Conservation (phyloP, 257 asterid genomes). For the Nemophila menziesii region DNA sequence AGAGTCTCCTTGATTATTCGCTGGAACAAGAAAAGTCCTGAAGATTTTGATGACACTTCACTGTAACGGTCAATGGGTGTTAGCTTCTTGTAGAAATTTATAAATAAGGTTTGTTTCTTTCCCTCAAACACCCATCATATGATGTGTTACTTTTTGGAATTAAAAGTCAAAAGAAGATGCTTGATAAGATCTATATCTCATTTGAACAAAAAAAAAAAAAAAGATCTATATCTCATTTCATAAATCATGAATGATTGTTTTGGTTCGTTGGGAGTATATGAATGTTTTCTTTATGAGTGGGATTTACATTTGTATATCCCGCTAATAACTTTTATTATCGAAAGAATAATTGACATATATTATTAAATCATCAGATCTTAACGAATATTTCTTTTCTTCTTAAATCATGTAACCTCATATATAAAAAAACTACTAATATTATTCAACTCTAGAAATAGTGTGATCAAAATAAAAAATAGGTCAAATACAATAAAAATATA, state of each 20-base stretch:
- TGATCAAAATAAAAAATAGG: too few relatives aligned
- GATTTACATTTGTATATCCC: neutral
- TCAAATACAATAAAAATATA: too few relatives aligned
- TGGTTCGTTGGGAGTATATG: too few relatives aligned
- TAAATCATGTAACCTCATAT: too few relatives aligned
- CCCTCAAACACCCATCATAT: slow-evolving; percentile 1
- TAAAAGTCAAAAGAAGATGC: neutral
- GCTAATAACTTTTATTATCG: neutral
- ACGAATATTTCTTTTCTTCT: too few relatives aligned
- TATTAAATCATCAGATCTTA: too few relatives aligned
- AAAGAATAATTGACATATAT: too few relatives aligned
- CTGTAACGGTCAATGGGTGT: slow-evolving; percentile 21
- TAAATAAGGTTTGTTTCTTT: neutral
- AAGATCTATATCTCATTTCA: too few relatives aligned
- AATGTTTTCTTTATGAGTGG: neutral
- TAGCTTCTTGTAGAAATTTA: slow-evolving; percentile 15
- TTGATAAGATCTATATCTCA: neutral
- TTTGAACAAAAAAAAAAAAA: too few relatives aligned
- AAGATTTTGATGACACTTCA: slow-evolving; percentile 19
- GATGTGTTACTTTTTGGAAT: neutral
- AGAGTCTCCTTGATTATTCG: slow-evolving; percentile 20
- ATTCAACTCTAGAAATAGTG: too few relatives aligned
- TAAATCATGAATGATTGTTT: too few relatives aligned
- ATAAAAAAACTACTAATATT: too few relatives aligned
- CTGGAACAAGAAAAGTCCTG: slow-evolving; percentile 25